Evolutionary conservation across 2,329 filamentous ascomycete genomes (phyloP), one percentile per base, ranked within the genome.

Genomic region (Thielaviopsis musarum): DNA sequence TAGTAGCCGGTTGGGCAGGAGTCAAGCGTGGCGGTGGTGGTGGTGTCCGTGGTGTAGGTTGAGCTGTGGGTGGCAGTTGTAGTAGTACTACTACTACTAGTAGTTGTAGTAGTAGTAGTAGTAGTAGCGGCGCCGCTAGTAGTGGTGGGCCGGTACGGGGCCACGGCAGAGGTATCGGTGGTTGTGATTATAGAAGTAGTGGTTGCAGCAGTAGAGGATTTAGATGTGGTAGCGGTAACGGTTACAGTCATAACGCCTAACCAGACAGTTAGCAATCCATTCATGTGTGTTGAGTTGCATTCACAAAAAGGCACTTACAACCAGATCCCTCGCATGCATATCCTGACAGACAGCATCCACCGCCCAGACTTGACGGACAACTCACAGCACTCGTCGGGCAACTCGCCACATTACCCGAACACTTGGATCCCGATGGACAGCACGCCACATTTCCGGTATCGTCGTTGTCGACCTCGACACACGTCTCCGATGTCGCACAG

Each of bases 1-100:
- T 97, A 97, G 75, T 91, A 97, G 2, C 91, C 91, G 0, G 85
- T 91, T 0, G 91, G 91, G 66, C 91, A 97, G 65, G 65, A 60
- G 67, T 64, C 53, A 54, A 66, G 67, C 12, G 69, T 72, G 55
- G 70, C 70, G 48, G 72, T 75, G 5, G 71, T 71, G 22, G 69
- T 66, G 6, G 55, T 57, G 13, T 74, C 72, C 13, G 72, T 68
- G 12, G 72, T 70, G 53, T 69, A 66, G 19, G 69, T 66, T 12
- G 57, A 55, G 15, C 74, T 73, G 17, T 49, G 45, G 5, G 45
- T 72, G 15, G 72, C 68, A 12, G 72, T 71, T 53, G 69, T 66
- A 19, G 69, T 66, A 10, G 57, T 57, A 13, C 73, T 73, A 13
- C 70, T 71, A 52, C 71, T 64, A 48, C 69, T 72, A 49, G 66